phyloP scores from a whole-genome alignment of 257 asterid species.

The Ballota nigra region DNA sequence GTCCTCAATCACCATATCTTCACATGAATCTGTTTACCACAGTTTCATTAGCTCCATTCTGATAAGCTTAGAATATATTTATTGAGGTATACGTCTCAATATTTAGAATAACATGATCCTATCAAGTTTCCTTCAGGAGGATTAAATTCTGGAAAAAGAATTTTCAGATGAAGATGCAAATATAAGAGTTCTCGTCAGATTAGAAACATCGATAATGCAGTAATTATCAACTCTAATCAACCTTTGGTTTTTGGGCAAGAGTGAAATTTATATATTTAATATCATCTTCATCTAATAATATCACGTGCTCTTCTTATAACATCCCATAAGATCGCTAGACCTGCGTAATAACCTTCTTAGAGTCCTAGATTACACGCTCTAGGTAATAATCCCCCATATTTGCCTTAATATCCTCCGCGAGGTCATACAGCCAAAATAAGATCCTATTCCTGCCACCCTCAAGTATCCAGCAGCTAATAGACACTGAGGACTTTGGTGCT shows the following conservation, averaged over 20 bases:
- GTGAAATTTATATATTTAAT: neutral
- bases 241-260: neutral
- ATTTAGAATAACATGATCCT: neutral
- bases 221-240: neutral
- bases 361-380: too few relatives aligned
- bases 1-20: constrained; percentile 91
- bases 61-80: constrained; percentile 1
- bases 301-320: neutral
- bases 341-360: too few relatives aligned
- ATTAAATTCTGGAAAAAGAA: neutral
- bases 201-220: neutral
- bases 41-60: constrained; percentile 9
- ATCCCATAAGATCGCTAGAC: neutral
- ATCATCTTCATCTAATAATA: neutral
- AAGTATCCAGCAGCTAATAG: too few relatives aligned
- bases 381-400: too few relatives aligned
- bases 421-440: too few relatives aligned
- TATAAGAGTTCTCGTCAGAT: neutral
- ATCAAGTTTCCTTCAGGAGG: neutral
- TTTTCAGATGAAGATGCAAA: neutral
- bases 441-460: too few relatives aligned
- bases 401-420: too few relatives aligned
- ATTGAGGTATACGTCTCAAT: neutral
- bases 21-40: constrained; percentile 75
- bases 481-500: too few relatives aligned